phyloP scores from a whole-genome alignment of 495 filamentous ascomycete species.

The Penicillium nucicola region DNA sequence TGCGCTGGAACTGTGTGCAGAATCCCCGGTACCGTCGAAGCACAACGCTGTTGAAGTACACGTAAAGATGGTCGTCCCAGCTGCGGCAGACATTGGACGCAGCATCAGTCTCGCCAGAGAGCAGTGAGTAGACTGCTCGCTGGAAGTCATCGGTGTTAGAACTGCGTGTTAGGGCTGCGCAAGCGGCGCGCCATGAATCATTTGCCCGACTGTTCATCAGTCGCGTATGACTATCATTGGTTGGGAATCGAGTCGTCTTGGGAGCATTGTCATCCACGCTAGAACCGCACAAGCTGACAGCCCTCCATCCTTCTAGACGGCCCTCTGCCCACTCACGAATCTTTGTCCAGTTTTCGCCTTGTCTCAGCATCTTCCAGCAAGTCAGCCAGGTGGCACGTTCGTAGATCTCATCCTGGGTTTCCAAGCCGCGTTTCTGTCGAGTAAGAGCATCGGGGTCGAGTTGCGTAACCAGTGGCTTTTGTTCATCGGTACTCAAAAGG shows the following conservation, averaged over 20 bases:
- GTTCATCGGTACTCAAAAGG: constrained; percentile 53
- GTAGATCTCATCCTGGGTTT: constrained; percentile 77
- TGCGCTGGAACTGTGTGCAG: constrained; percentile 43
- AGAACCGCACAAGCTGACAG: constrained; percentile 48
- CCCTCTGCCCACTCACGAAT: constrained; percentile 79
- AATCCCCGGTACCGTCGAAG: constrained; percentile 49
- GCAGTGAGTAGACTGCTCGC: constrained; percentile 81
- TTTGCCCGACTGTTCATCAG: constrained; percentile 49
- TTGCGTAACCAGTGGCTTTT: constrained; percentile 74
- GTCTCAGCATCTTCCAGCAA: constrained; percentile 83
- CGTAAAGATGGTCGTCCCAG: constrained; percentile 92
- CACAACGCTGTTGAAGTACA: constrained; percentile 79
- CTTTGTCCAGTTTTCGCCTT: constrained; percentile 66
- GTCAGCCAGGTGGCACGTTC: constrained; percentile 85
- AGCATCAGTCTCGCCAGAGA: constrained; percentile 76
- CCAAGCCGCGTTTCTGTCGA: constrained; percentile 69
- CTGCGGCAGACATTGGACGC: constrained; percentile 72
- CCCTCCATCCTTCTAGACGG: constrained; percentile 81
- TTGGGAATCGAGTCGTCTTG: constrained; percentile 32
- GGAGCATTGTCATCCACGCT: constrained; percentile 32
- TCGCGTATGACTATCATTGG: constrained; percentile 41
- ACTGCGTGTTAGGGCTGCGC: constrained; percentile 68
- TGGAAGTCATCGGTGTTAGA: constrained; percentile 72
- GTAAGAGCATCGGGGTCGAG: constrained; percentile 88
- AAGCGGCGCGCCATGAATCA: constrained; percentile 75